Conservation (phyloP, 208 protist species). For the Trypanosomatidae sp. region DNA sequence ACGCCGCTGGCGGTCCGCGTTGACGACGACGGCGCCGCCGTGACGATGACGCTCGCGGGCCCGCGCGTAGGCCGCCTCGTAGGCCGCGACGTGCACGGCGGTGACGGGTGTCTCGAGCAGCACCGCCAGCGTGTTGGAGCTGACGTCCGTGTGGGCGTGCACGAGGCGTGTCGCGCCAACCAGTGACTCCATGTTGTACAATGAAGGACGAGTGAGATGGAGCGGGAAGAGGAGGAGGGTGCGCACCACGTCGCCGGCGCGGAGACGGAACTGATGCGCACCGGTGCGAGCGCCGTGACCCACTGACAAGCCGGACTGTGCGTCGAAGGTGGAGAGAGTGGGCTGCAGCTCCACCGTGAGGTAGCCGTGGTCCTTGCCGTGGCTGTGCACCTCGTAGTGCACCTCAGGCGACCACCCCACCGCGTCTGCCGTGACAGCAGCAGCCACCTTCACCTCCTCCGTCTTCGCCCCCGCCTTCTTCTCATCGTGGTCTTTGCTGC, state of each 20-base stretch:
- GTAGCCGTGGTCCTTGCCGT: conserved; percentile 47
- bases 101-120: conserved; percentile 51
- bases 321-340: too few species aligned
- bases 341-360: conserved; percentile 34
- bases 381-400: conserved; percentile 30
- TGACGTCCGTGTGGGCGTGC: conserved; percentile 52
- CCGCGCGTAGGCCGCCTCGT: conserved; percentile 22
- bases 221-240: conserved; percentile 71
- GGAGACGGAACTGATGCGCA: conserved; percentile 19
- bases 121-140: conserved; percentile 65
- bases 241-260: conserved; percentile 48
- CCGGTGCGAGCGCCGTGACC: too few species aligned
- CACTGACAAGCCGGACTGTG: too few species aligned
- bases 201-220: conserved; percentile 59
- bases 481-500: background rate
- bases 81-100: conserved; percentile 39
- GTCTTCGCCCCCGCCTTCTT: background rate
- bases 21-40: background rate
- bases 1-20: too few species aligned
- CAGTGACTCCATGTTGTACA: conserved; percentile 64
- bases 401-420: too few species aligned
- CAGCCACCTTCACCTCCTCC: background rate
- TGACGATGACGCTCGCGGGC: conserved; percentile 13
- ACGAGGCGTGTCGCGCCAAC: conserved; percentile 40
- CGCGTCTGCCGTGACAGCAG: too few species aligned